A percentile compares a stretch with the other conserved stretches of the same genome.
phyloP scores from a whole-genome alignment of 2,329 filamentous ascomycete genomes.

The Beauveria medogensis region DNA sequence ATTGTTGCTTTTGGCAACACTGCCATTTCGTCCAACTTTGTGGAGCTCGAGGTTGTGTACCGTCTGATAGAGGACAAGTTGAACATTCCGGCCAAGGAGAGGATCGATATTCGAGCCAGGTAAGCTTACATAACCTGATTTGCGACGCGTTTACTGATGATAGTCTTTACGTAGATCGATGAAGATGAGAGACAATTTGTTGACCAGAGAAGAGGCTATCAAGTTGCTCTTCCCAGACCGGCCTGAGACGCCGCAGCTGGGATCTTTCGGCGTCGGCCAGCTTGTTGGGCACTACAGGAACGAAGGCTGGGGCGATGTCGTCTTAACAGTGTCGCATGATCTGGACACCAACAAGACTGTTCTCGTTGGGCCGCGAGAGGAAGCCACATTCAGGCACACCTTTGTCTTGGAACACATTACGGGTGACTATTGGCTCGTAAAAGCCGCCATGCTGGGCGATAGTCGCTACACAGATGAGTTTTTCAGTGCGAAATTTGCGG shows the following conservation, averaged over 20 bases:
- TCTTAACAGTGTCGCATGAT: background rate
- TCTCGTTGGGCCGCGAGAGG: constrained; percentile 1
- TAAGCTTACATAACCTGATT: constrained; percentile 12
- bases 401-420: constrained; percentile 8
- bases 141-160: background rate
- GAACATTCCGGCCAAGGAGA: constrained; percentile 14
- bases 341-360: background rate
- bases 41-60: constrained; percentile 18
- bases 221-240: constrained; percentile 3
- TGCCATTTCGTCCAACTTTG: constrained; percentile 28
- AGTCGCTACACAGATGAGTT: background rate
- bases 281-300: constrained; percentile 5
- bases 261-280: background rate
- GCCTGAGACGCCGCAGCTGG: background rate
- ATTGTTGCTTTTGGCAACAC: constrained; percentile 33
- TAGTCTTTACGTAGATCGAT: background rate
- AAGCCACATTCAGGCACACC: background rate
- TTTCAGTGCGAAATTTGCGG: background rate
- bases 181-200: background rate
- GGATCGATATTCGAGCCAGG: constrained; percentile 16
- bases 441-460: background rate
- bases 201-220: background rate
- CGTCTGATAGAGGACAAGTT: constrained; percentile 25
- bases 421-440: constrained; percentile 8
- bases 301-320: constrained; percentile 5